A percentile compares a stretch with the other conserved stretches of the same genome.
These are phyloP conservation scores for Komagataella phaffii DNA, from an alignment of 805 yeast genomes.

Conservation along the genomic window DNA sequence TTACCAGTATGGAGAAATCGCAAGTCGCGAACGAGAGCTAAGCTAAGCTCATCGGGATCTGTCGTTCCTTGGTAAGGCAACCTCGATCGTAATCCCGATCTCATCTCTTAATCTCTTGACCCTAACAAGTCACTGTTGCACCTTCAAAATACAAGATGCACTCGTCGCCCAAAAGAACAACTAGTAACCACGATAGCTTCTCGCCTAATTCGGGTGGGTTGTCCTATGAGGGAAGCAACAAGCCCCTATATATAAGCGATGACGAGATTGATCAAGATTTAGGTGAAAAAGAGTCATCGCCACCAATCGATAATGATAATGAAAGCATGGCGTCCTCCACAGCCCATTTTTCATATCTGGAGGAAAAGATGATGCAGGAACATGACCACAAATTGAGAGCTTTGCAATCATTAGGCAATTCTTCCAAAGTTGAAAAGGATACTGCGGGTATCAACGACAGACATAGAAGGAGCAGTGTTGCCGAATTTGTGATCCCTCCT, in stretches of 20 bases:
- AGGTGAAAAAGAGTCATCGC: background rate
- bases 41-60: background rate
- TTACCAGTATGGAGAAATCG: background rate
- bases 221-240: background rate
- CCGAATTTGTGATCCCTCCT: slow-evolving; percentile 22
- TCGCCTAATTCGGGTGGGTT: background rate
- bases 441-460: background rate
- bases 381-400: slow-evolving; percentile 58
- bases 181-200: background rate
- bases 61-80: background rate
- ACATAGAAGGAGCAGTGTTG: slow-evolving; percentile 19
- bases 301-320: background rate
- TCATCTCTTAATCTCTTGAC: background rate
- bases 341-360: slow-evolving; percentile 52
- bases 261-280: background rate
- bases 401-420: slow-evolving; percentile 28
- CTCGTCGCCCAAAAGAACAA: background rate
- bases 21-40: background rate
- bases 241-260: background rate
- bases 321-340: background rate
- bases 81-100: background rate
- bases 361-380: slow-evolving; percentile 49
- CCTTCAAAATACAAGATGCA: background rate
- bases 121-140: background rate
- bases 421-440: slow-evolving; percentile 6